phyloP scores from a whole-genome alignment of 1,139 yeast species.

The Scheffersomyces cryptocercus region DNA sequence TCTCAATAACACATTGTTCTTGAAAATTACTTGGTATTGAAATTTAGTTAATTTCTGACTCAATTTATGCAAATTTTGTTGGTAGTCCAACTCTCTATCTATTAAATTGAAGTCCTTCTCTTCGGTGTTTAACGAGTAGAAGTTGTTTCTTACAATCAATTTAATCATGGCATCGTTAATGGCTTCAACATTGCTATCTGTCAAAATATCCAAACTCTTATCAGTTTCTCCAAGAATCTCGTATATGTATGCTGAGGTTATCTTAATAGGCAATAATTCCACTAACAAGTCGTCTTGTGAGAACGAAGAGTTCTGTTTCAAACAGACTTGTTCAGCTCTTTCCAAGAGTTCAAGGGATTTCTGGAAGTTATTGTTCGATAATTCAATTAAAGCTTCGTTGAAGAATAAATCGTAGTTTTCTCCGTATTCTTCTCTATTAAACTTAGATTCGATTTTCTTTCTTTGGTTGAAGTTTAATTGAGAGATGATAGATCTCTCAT shows the following conservation, averaged over 20 bases:
- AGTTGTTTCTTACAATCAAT: constrained; percentile 37
- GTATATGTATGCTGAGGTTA: constrained; percentile 71
- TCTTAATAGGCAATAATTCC: constrained; percentile 62
- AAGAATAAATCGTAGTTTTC: constrained; percentile 47
- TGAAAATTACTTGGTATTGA: constrained; percentile 42
- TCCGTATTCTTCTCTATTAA: constrained; percentile 11
- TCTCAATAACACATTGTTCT: constrained; percentile 47
- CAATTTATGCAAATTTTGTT: constrained; percentile 34
- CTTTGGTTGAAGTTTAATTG: constrained; percentile 34
- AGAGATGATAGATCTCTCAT: constrained; percentile 68
- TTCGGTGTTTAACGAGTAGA: constrained; percentile 20
- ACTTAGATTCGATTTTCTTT: constrained; percentile 9
- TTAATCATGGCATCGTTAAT: constrained; percentile 33
- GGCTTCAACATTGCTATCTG: constrained; percentile 19
- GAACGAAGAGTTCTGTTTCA: constrained; percentile 36
- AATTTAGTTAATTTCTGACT: constrained; percentile 43
- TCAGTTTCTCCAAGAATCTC: constrained; percentile 46
- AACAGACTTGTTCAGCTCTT: constrained; percentile 49
- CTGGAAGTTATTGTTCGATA: constrained; percentile 45
- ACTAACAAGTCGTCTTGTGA: constrained; percentile 41
- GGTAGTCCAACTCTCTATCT: constrained; percentile 47
- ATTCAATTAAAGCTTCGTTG: constrained; percentile 63
- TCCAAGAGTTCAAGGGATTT: constrained; percentile 50
- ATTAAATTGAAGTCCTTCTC: constrained; percentile 34
- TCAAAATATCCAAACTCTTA: constrained; percentile 43